Evolutionary conservation across 129 eudicot species (phyloP).

Genomic region (Glebionis coronaria): DNA sequence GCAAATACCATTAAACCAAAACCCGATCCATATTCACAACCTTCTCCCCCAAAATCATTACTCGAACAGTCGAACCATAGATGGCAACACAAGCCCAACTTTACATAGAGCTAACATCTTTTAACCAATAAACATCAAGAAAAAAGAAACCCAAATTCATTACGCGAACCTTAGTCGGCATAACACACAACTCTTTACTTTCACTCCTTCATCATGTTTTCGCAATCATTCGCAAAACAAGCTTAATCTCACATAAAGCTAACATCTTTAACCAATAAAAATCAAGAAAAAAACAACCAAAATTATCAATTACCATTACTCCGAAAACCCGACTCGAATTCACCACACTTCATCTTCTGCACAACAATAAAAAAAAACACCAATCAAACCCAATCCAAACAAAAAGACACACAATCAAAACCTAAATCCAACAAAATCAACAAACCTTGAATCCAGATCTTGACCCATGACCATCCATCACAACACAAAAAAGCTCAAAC

Average conservation of each 20-base stretch:
- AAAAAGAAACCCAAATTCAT: too few species aligned
- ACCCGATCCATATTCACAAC: constrained; percentile 5
- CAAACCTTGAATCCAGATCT: constrained; percentile 33
- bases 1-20: constrained; percentile 13
- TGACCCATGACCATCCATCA: constrained; percentile 11
- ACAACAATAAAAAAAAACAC: constrained; percentile 14
- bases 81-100: too few species aligned
- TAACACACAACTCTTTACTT: not conserved
- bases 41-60: constrained; percentile 7
- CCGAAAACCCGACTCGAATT: constrained; percentile 9
- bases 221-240: not conserved
- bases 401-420: not conserved
- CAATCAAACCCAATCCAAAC: not conserved
- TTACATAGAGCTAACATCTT: too few species aligned
- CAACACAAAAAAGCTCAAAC: constrained; percentile 7
- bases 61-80: not conserved
- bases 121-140: too few species aligned
- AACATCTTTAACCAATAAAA: not conserved
- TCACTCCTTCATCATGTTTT: not conserved
- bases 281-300: not conserved
- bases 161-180: not conserved
- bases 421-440: constrained; percentile 3
- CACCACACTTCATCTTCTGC: constrained; percentile 33
- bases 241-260: not conserved
- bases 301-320: constrained; percentile 11